These are phyloP conservation scores for Neurospora sp. DNA, from an alignment of 495 filamentous ascomycete species.

Conservation along the genomic window DNA sequence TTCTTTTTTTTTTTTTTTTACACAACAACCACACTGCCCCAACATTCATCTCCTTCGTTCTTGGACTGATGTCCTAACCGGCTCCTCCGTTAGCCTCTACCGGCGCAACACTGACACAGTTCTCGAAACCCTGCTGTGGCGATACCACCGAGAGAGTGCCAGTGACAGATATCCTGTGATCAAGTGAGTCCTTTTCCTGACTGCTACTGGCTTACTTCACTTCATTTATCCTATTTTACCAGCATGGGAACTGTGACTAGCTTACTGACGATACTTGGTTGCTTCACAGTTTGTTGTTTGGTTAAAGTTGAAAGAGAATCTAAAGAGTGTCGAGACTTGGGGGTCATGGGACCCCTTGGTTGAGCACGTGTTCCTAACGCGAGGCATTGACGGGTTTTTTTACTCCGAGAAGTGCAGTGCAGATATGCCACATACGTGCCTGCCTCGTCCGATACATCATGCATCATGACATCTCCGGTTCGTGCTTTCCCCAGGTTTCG, in stretches of 20 bases:
- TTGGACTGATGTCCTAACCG: not conserved
- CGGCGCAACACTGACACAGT: not conserved
- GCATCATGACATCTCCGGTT: too few relatives aligned
- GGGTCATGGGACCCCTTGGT: not conserved
- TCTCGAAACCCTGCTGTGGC: not conserved
- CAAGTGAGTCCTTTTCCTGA: not conserved
- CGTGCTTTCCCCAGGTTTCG: too few relatives aligned
- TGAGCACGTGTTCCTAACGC: not conserved
- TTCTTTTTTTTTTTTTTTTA: too few relatives aligned
- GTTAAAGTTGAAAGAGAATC: not conserved
- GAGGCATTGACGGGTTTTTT: not conserved
- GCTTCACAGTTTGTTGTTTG: not conserved
- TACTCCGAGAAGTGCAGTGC: too few relatives aligned
- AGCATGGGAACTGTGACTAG: not conserved
- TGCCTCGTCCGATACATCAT: too few relatives aligned
- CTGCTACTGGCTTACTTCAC: not conserved
- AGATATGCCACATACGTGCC: not conserved
- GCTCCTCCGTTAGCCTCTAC: not conserved
- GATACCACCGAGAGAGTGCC: not conserved
- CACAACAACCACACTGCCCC: not conserved
- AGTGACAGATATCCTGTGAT: not conserved
- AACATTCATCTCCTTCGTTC: not conserved
- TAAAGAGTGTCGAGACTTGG: not conserved
- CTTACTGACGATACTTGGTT: not conserved
- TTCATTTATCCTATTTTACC: not conserved